These are phyloP conservation scores for Imleria badia DNA, from an alignment of 768 basidiomycete genomes.

Conservation along the genomic window DNA sequence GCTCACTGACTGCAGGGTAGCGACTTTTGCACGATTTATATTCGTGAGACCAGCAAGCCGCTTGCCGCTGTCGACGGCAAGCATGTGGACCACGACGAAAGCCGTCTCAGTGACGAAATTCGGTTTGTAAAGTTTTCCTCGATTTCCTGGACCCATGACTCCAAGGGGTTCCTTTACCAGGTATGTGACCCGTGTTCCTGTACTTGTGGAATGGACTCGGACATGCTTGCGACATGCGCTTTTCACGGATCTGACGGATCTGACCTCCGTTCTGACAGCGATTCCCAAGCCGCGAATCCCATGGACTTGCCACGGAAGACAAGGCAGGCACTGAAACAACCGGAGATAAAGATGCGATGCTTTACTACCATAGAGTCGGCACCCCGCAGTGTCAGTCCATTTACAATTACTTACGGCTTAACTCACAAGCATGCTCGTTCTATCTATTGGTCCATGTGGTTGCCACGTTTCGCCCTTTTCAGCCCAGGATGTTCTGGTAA, in stretches of 20 bases:
- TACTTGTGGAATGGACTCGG: not conserved
- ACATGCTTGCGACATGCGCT: not conserved
- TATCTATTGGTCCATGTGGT: not conserved
- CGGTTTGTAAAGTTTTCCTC: slow-evolving; percentile 76
- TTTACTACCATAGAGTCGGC: slow-evolving; percentile 75
- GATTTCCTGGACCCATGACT: slow-evolving; percentile 74
- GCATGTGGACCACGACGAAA: slow-evolving; percentile 44
- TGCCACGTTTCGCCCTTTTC: slow-evolving; percentile 2
- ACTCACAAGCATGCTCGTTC: slow-evolving; percentile 4
- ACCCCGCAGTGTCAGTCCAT: slow-evolving; percentile 60
- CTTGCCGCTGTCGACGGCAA: slow-evolving; percentile 43
- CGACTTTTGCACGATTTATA: slow-evolving; percentile 68
- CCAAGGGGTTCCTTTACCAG: slow-evolving; percentile 86
- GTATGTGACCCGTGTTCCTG: slow-evolving; percentile 24
- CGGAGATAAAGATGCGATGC: slow-evolving; percentile 65
- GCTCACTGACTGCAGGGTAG: slow-evolving; percentile 51
- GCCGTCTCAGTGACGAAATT: slow-evolving; percentile 62
- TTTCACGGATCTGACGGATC: not conserved
- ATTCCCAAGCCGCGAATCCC: slow-evolving; percentile 52
- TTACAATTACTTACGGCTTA: not conserved
- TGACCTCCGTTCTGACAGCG: slow-evolving; percentile 36
- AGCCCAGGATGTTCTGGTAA: slow-evolving; percentile 70
- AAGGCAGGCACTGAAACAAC: slow-evolving; percentile 57
- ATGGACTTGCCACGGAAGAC: slow-evolving; percentile 47
- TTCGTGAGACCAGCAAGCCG: slow-evolving; percentile 62